Evolutionary conservation across 306 rosid genomes (phyloP).

Genomic region (Rubus parviflorus): DNA sequence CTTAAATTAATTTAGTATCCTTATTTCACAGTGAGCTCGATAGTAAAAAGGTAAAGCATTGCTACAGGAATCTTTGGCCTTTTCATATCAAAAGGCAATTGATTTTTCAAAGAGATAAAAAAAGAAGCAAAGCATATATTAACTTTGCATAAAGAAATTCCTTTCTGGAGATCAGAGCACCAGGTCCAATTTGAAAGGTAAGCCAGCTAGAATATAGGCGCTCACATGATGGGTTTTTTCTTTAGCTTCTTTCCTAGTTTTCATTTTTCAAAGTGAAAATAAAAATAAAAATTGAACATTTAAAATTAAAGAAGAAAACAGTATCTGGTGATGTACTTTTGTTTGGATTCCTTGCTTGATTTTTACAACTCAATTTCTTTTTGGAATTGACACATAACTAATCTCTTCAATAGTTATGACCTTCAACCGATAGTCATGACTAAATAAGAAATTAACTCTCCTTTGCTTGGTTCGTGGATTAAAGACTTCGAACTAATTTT

Average conservation of each 20-base stretch:
- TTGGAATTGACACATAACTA: background rate
- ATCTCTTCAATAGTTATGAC: background rate
- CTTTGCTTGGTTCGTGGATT: background rate
- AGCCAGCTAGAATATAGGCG: constrained; percentile 19
- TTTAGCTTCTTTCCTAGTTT: constrained; percentile 1
- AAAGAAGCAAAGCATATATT: constrained; percentile 26
- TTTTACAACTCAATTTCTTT: background rate
- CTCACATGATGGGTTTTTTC: constrained; percentile 24
- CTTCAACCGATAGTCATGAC: background rate
- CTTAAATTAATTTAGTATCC: background rate
- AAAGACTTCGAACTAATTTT: background rate
- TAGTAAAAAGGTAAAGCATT: background rate
- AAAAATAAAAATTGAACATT: background rate
- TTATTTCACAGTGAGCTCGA: background rate
- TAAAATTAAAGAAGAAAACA: background rate
- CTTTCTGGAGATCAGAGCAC: constrained; percentile 25
- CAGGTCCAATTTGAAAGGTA: constrained; percentile 25
- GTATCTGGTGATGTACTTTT: background rate
- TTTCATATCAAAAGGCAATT: constrained; percentile 10
- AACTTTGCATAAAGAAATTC: constrained; percentile 30
- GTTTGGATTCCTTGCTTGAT: constrained; percentile 21
- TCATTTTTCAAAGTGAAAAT: background rate
- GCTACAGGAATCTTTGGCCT: constrained; percentile 30
- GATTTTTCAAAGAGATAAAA: constrained; percentile 8
- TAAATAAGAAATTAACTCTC: background rate